phyloP scores from a whole-genome alignment of 176 grass and related monocot species.

The Carex parvula region DNA sequence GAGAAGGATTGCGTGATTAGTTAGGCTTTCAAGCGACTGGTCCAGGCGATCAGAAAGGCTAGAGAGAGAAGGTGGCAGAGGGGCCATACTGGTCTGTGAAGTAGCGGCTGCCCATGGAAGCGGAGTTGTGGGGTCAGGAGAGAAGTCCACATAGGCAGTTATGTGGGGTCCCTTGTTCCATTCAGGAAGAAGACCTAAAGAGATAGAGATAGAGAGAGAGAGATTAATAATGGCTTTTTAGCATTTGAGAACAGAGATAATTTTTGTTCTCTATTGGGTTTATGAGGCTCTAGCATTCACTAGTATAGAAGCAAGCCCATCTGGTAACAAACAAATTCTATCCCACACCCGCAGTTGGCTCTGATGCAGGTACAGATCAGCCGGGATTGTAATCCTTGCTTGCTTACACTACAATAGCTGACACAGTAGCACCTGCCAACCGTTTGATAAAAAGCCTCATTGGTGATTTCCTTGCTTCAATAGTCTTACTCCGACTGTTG shows the following conservation, averaged over 20 bases:
- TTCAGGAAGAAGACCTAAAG: slow-evolving; percentile 61
- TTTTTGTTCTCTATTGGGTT: neutral
- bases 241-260: neutral
- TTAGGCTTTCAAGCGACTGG: slow-evolving; percentile 67
- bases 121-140: slow-evolving; percentile 14
- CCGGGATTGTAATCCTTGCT: neutral
- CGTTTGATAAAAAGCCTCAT: slow-evolving; percentile 7
- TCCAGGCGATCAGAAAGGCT: slow-evolving; percentile 57
- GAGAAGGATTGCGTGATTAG: slow-evolving; percentile 44
- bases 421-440: neutral
- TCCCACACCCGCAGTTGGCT: neutral
- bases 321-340: neutral
- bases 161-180: slow-evolving; percentile 71
- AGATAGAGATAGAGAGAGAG: neutral
- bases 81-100: slow-evolving; percentile 35
- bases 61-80: slow-evolving; percentile 28
- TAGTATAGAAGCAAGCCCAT: neutral
- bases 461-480: neutral
- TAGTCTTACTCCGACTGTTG: neutral
- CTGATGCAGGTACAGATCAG: neutral
- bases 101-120: slow-evolving; percentile 26
- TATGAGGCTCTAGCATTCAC: neutral
- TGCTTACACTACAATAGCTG: neutral
- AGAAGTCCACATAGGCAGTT: slow-evolving; percentile 72
- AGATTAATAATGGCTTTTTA: neutral